Evolutionary conservation across 345 rosid species (phyloP).

Genomic region (Physaria fendleri): DNA sequence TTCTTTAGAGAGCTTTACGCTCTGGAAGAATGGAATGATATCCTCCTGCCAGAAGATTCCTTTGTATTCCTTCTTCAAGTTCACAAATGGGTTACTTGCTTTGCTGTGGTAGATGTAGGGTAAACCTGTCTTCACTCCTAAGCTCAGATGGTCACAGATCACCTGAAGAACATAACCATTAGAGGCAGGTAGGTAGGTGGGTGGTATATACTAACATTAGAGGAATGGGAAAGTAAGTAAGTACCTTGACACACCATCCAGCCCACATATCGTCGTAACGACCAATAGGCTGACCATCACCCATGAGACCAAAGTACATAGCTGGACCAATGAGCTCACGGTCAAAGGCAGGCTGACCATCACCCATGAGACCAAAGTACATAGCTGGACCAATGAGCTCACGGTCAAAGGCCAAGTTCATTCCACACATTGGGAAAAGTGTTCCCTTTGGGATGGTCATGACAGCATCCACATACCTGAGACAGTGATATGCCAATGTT

Average conservation of each 20-base stretch:
- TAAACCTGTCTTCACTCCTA: slow-evolving; percentile 82
- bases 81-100: slow-evolving; percentile 89
- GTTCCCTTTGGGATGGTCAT: slow-evolving; percentile 95
- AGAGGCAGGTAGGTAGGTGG: background rate
- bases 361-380: slow-evolving; percentile 44
- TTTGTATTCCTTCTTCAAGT: slow-evolving; percentile 83
- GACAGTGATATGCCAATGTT: background rate
- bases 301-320: slow-evolving; percentile 43
- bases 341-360: slow-evolving; percentile 55
- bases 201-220: no score
- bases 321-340: slow-evolving; percentile 58
- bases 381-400: slow-evolving; percentile 47
- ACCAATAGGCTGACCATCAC: slow-evolving; percentile 44
- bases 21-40: slow-evolving; percentile 87
- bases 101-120: slow-evolving; percentile 97
- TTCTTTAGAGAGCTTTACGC: slow-evolving; percentile 59
- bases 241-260: slow-evolving; percentile 36
- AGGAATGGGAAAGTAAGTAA: background rate
- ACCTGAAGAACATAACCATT: slow-evolving; percentile 38
- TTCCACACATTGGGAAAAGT: slow-evolving; percentile 97
- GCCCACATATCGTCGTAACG: slow-evolving; percentile 37
- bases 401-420: slow-evolving; percentile 90
- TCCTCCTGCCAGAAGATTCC: slow-evolving; percentile 97
- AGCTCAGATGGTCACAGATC: slow-evolving; percentile 75
- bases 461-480: slow-evolving; percentile 83